Base-by-base conservation (phyloP, 345 rosid species). In the Durio zibethinus region DNA sequence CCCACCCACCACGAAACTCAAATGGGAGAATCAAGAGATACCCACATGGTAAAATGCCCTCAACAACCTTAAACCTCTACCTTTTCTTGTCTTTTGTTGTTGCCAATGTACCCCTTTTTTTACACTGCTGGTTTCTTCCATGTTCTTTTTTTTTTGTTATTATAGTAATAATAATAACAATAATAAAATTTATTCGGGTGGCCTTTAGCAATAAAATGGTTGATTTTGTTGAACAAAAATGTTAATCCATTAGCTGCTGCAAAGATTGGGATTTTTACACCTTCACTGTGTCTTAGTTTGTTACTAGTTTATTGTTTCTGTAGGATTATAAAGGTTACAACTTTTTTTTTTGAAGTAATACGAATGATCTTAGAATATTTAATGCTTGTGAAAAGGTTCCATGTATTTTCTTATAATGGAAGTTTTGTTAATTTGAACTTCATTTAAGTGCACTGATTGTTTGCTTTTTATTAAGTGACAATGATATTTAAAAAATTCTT, bases 11-110 rank as follows among this genome's bases (percentile, higher is more conserved):
- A 20, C 69, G 38, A 35, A n/a, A 11, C 12, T 63, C 38, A 10
- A 36, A 64, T 64, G 69, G 69, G 69, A 35, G 25, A 64, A 35
- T 35, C 70, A 38, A 65, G 47, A 64, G 47, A 38, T n/a, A 65
- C 70, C 29, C 70, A 65, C 47, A 9, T n/a, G 70, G 70, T 65
- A 65, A 38, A 65, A 65, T 33, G 23, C 67, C 33, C 8, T 27
- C 23, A 33, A 16, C 12, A 62, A n/a, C 16, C 70, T n/a, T 10
- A 18, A 31, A 62, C 16, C 12, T 62, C 29, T 60, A 36, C 33
- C 7, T 59, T 12, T 59, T 29, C 20, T 57, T 23, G 31, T 57
- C 25, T 57, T 56, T 60, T 60, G 4, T 12, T 27, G 38, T 60
- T 29, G 65, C 38, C 38, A 60, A 29, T 60, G 38, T 15, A 60